phyloP scores from a whole-genome alignment of 805 yeast genomes.

The Suhomyces prunicola region DNA sequence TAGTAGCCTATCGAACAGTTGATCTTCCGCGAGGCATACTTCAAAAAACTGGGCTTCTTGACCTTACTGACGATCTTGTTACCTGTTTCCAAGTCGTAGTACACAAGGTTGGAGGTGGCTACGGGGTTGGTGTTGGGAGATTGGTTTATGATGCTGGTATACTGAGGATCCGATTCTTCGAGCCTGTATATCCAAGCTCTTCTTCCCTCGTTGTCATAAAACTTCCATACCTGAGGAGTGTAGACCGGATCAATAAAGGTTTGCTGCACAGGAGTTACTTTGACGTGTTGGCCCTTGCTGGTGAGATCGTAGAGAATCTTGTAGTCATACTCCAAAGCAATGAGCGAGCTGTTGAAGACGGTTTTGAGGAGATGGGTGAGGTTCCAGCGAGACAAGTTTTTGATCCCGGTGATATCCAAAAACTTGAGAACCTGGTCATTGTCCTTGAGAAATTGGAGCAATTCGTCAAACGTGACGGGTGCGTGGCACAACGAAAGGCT shows the following conservation, averaged over 20 bases:
- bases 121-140: conserved; percentile 9
- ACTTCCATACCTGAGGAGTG: conserved; percentile 45
- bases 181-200: conserved; percentile 75
- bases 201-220: conserved; percentile 64
- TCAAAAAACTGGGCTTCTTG: conserved; percentile 47
- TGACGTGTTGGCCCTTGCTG: conserved; percentile 28
- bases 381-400: conserved; percentile 57
- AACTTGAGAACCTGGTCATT: conserved; percentile 43
- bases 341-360: conserved; percentile 32
- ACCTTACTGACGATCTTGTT: conserved; percentile 49
- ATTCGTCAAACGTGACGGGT: conserved; percentile 33
- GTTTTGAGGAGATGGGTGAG: conserved; percentile 27
- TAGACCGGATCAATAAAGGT: conserved; percentile 25
- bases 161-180: conserved; percentile 28
- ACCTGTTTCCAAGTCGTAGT: conserved; percentile 64
- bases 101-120: conserved; percentile 40
- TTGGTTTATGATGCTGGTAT: conserved; percentile 23
- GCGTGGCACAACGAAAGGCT: conserved; percentile 44
- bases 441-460: conserved; percentile 31
- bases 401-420: conserved; percentile 66
- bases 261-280: conserved; percentile 27
- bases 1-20: conserved; percentile 54
- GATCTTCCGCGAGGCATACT: conserved; percentile 51
- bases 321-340: conserved; percentile 65
- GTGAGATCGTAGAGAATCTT: conserved; percentile 51